phyloP scores from a whole-genome alignment of 1,139 yeast species.

The Schizosaccharomyces versatilis region DNA sequence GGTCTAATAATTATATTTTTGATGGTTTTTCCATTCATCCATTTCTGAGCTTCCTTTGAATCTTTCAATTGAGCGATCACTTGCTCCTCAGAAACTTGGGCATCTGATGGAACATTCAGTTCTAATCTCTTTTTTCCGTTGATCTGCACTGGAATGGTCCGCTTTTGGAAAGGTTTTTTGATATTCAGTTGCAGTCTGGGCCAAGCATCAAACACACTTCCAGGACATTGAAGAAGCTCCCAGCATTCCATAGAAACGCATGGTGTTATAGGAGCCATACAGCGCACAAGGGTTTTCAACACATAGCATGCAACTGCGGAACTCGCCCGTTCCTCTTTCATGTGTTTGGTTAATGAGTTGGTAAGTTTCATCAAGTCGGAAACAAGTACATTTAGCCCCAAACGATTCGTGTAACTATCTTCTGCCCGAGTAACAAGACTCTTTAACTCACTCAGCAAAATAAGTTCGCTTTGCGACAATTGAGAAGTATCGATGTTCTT shows the following conservation, averaged over 20 bases:
- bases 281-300: constrained; percentile 31
- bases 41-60: too few species aligned
- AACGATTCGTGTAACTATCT: constrained; percentile 36
- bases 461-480: constrained; percentile 18
- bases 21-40: too few species aligned
- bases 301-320: constrained; percentile 19
- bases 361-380: constrained; percentile 81
- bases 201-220: constrained; percentile 1
- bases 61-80: too few species aligned
- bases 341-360: constrained; percentile 23
- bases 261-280: constrained; percentile 61
- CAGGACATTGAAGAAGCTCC: constrained; percentile 35
- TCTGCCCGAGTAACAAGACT: constrained; percentile 29
- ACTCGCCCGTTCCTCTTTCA: neutral
- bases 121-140: neutral
- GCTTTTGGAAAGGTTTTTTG: neutral
- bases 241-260: constrained; percentile 65
- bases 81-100: neutral
- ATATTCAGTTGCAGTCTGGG: neutral
- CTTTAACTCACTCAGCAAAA: constrained; percentile 38
- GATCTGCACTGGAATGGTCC: neutral
- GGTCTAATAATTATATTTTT: too few species aligned
- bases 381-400: constrained; percentile 54
- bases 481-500: neutral
- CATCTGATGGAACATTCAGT: neutral